phyloP scores from a whole-genome alignment of 2,329 filamentous ascomycete species.

The Phialophora chinensis region DNA sequence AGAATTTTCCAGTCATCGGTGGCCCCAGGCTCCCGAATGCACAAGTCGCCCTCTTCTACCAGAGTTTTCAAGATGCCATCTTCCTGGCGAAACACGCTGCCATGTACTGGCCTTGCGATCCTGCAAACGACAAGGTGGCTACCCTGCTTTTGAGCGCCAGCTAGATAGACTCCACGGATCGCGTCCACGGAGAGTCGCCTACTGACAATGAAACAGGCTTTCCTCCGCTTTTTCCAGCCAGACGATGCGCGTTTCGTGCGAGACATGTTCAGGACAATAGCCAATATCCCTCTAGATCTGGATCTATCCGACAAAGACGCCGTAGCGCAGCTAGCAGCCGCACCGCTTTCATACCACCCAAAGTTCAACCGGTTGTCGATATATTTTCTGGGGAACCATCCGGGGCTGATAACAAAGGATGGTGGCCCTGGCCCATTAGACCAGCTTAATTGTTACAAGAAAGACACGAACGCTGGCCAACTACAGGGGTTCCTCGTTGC shows the following conservation, averaged over 20 bases:
- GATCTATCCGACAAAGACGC: constrained; percentile 2
- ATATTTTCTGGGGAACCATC: constrained; percentile 12
- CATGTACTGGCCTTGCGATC: constrained; percentile 16
- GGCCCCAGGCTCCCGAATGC: neutral
- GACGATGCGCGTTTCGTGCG: constrained; percentile 5
- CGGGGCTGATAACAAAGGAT: neutral
- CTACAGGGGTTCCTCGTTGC: neutral
- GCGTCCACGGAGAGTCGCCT: neutral
- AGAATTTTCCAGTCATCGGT: constrained; percentile 6
- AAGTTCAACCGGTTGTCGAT: constrained; percentile 10
- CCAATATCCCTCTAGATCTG: constrained; percentile 11
- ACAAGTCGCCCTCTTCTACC: constrained; percentile 13
- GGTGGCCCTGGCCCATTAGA: no score
- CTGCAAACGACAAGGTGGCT: constrained; percentile 8
- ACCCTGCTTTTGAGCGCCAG: neutral
- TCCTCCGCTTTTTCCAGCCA: constrained; percentile 6
- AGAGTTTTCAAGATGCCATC: constrained; percentile 10
- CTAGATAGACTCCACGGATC: neutral
- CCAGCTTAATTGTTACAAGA: no score
- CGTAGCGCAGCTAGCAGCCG: neutral
- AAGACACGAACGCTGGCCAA: neutral
- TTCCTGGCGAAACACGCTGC: constrained; percentile 1
- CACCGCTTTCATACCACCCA: constrained; percentile 5
- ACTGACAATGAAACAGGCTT: neutral
- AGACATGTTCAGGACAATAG: constrained; percentile 10